These are phyloP conservation scores for Flaveria trinervia DNA, from an alignment of 129 eudicot species.

Conservation along the genomic window DNA sequence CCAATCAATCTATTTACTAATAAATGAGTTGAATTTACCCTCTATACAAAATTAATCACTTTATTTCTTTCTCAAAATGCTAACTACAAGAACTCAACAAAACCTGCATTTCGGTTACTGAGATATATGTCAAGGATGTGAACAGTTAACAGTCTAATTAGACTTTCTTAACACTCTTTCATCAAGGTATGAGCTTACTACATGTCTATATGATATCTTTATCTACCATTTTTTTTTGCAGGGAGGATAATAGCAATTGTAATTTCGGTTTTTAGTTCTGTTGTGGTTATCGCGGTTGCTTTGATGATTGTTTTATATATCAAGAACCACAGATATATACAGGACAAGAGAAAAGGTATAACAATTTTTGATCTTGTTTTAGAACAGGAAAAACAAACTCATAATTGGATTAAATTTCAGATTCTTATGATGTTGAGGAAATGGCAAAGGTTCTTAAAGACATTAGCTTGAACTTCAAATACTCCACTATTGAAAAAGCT, in stretches of 20 bases:
- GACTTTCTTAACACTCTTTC: neutral
- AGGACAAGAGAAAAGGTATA: conserved; percentile 67
- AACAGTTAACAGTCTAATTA: too few relatives aligned
- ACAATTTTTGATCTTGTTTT: neutral
- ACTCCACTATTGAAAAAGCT: conserved; percentile 75
- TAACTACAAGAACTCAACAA: too few relatives aligned
- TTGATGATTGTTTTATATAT: conserved; percentile 42
- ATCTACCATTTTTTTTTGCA: conserved; percentile 26
- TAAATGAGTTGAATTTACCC: neutral
- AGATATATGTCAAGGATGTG: too few relatives aligned
- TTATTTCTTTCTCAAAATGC: too few relatives aligned
- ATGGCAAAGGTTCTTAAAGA: conserved; percentile 60
- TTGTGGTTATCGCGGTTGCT: conserved; percentile 49
- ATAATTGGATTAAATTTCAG: conserved; percentile 19
- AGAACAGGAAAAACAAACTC: neutral
- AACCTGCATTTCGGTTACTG: too few relatives aligned
- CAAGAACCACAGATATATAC: conserved; percentile 43
- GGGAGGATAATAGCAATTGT: conserved; percentile 49
- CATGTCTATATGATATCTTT: neutral
- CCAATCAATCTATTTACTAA: neutral
- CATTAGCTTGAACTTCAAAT: conserved; percentile 79
- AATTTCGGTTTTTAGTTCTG: conserved; percentile 47
- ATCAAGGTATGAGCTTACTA: neutral
- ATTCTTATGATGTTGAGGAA: conserved; percentile 37
- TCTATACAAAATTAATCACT: too few relatives aligned